Base-by-base conservation (phyloP, 257 asterid genomes). In the Solanum appendiculatum region DNA sequence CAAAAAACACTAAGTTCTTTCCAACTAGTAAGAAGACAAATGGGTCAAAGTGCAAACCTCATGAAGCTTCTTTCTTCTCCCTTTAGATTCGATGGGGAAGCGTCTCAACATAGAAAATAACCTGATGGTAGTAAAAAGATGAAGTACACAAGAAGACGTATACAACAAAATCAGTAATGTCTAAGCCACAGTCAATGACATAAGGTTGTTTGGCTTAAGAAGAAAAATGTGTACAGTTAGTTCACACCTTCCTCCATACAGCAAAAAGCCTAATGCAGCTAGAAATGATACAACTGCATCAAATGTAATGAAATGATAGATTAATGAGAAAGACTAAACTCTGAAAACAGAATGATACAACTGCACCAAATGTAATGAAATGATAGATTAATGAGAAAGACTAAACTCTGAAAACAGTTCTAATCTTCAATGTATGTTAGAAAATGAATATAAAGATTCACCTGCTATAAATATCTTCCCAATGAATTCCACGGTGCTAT, bases 181-280 rank as follows among this genome's bases (percentile, higher is more conserved):
- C 56, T 75, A 75, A 75, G 82, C 21, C 9, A 33, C 3, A 9
- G 29, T 72, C 44, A 73, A n/a, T 40, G 83, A 12, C 12, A 14
- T 13, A 40, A n/a, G 23, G 36, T 77, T 42, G 25, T 77, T n/a
- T 25, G n/a, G 14, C 83, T 40, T 77, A 25, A 25, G 84, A 77
- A 77, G 63, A 77, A 4, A 77, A 77, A 42, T 42, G 60, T 58
- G 20, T 58, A 25, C 60, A 25, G 63, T 40, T 77, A 77, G 8
- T 85, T 90, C 88, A 96, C 99, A 96, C 99, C 98, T 95, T 93
- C 98, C 97, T 48, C 99, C 98, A 88, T 97, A 97, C 40, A 94
- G 90, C 92, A 97, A 91, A 90, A 97, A 97, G 21, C 99, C 98
- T 84, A 95, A 78, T 81, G 99, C 99, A 82, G 99, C 99, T 36